A percentile compares a stretch with the other conserved stretches of the same genome.
These are phyloP conservation scores for Chrysanthemum seticuspe DNA, from an alignment of 129 eudicot species.

Conservation along the genomic window DNA sequence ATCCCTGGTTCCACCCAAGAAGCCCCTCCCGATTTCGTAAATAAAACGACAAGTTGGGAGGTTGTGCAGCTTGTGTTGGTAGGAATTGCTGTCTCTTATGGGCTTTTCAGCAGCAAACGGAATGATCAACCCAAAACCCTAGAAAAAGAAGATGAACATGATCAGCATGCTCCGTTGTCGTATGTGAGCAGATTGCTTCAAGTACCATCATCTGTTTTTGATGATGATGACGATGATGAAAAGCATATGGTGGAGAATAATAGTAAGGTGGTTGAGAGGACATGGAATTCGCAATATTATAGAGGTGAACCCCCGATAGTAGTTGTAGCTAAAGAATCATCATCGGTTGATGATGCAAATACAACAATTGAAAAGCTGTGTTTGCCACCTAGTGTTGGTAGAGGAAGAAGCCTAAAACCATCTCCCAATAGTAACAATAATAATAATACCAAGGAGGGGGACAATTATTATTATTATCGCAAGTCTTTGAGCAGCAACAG, in stretches of 20 bases:
- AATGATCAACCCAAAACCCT: constrained; percentile 40
- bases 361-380: constrained; percentile 42
- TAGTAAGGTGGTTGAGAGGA: constrained; percentile 44
- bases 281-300: constrained; percentile 75
- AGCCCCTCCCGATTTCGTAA: constrained; percentile 54
- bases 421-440: neutral
- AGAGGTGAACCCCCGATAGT: constrained; percentile 75
- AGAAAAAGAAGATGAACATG: constrained; percentile 23
- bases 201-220: constrained; percentile 83
- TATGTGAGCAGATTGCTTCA: constrained; percentile 78
- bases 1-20: constrained; percentile 45
- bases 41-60: constrained; percentile 71
- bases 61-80: constrained; percentile 82
- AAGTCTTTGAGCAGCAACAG: too few relatives aligned
- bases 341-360: neutral
- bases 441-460: constrained; percentile 10
- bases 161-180: constrained; percentile 47
- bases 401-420: neutral
- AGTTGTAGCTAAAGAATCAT: constrained; percentile 56
- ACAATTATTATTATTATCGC: neutral
- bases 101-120: constrained; percentile 80
- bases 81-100: constrained; percentile 95
- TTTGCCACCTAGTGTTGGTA: neutral
- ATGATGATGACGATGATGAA: constrained; percentile 68
- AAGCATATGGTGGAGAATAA: constrained; percentile 10